A percentile compares a stretch with the other conserved stretches of the same genome.
Conservation (phyloP, 177 flowering plant species). For the Vitis hybrid region DNA sequence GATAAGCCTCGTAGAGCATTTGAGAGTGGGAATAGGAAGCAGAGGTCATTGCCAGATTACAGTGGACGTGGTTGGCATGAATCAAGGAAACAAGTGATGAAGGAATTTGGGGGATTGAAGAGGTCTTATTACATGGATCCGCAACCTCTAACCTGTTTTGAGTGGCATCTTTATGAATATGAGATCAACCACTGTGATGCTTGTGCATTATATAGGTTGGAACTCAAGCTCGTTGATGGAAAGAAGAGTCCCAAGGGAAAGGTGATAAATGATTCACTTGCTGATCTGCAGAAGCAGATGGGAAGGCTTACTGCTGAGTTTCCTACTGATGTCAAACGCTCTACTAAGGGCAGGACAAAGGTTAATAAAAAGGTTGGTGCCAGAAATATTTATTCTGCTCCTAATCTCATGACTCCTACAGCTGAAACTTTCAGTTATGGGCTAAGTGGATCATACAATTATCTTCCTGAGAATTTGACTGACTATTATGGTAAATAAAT, state of each 20-base stretch:
- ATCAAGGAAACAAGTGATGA: constrained; percentile 96
- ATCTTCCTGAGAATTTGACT: constrained; percentile 40
- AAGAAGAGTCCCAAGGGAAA: constrained; percentile 84
- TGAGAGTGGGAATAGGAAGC: constrained; percentile 98
- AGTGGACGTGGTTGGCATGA: constrained; percentile 99
- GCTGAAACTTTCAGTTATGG: constrained; percentile 36
- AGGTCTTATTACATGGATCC: constrained; percentile 99
- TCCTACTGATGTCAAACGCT: constrained; percentile 64
- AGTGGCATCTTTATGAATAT: constrained; percentile 98
- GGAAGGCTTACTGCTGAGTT: constrained; percentile 81
- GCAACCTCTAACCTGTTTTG: constrained; percentile 72
- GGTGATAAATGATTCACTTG: constrained; percentile 60
- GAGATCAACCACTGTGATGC: constrained; percentile 86
- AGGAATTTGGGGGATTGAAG: constrained; percentile 86
- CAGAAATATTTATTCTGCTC: constrained; percentile 34
- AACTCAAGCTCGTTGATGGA: constrained; percentile 82
- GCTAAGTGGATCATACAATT: constrained; percentile 31
- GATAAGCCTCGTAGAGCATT: constrained; percentile 99
- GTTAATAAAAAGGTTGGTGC: constrained; percentile 34
- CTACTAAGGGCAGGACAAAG: constrained; percentile 54
- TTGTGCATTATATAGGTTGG: constrained; percentile 88
- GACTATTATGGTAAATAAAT: constrained; percentile 40
- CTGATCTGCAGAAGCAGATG: constrained; percentile 94
- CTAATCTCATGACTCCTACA: constrained; percentile 24
- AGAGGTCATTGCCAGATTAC: constrained; percentile 96